Evolutionary conservation across 805 yeast genomes (phyloP), one percentile per base, ranked within the genome.

Genomic region (Ogataea zsoltii): DNA sequence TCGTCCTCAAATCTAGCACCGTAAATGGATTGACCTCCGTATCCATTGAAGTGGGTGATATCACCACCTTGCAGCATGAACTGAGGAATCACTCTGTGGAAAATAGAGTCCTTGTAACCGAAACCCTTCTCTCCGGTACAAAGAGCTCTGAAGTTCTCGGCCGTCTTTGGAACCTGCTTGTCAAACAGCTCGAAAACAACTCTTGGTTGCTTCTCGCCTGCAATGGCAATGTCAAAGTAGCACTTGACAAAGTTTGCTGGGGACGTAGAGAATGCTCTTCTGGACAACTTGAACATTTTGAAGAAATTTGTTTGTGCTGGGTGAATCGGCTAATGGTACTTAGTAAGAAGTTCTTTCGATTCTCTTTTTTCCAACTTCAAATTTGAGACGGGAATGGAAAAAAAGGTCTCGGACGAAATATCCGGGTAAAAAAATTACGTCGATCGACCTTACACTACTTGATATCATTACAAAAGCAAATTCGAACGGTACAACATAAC

Each of bases 51-150:
- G 68, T 74, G 71, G 32, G 88, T 86, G 68, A 86, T 83, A 70
- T 86, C 94, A 74, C 91, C 92, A 68, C 91, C 97, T 79, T 92
- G 98, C 66, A 89, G 76, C 98, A 91, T 92, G 79, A 91, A 91
- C 67, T 85, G 82, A 51, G 97, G 96, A 65, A 90, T 89, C 56
- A 90, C 94, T 76, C 97, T 85, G 87, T 91, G 97, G 91, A 91
- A 90, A 56, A 82, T 75, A 35, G 95, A 87, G 61, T 79, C 81
- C 62, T 82, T 82, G 78, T 82, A 90, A 47, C 96, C 96, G 60
- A 76, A 87, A 46, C 97, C 98, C 77, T 88, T 84, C 74, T 88
- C 96, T 58, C 96, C 79, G 49, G 83, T 90, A 69, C 85, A 77
- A 64, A 91, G 79, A 53, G 96, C 96, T 74, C 96, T 85, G 86